A percentile compares a stretch with the other conserved stretches of the same genome.
phyloP scores from a whole-genome alignment of 1,284 basidiomycete genomes.

The Neolentinus lepideus region DNA sequence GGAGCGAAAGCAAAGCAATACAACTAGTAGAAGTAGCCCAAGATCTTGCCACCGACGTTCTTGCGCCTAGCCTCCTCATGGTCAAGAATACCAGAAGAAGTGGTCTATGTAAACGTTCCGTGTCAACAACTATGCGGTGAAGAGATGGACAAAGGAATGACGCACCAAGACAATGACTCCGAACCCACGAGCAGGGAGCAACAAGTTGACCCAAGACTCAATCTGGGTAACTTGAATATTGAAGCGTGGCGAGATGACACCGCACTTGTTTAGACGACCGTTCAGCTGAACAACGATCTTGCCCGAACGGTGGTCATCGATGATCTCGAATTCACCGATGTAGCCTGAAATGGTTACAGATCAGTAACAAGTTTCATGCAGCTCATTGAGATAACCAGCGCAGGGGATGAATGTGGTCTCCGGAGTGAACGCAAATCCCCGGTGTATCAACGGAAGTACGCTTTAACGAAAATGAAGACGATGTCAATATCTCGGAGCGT shows the following conservation, averaged over 20 bases:
- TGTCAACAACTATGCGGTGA: background rate
- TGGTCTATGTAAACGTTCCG: slow-evolving; percentile 52
- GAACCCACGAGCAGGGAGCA: slow-evolving; percentile 93
- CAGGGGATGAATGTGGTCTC: slow-evolving; percentile 36
- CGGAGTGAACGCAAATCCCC: slow-evolving; percentile 48
- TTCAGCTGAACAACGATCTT: slow-evolving; percentile 99
- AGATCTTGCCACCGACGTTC: slow-evolving; percentile 90
- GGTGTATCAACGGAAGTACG: slow-evolving; percentile 27
- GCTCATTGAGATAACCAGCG: slow-evolving; percentile 1
- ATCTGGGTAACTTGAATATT: slow-evolving; percentile 94
- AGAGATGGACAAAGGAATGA: slow-evolving; percentile 8
- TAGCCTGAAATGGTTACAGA: slow-evolving; percentile 57
- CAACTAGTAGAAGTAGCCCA: slow-evolving; percentile 78
- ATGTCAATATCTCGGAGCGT: slow-evolving; percentile 57
- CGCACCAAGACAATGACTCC: slow-evolving; percentile 90
- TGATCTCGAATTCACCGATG: slow-evolving; percentile 99
- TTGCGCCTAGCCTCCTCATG: slow-evolving; percentile 99
- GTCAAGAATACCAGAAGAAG: slow-evolving; percentile 97
- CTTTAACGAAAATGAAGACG: slow-evolving; percentile 44
- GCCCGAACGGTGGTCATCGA: slow-evolving; percentile 98
- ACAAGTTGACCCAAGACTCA: slow-evolving; percentile 90
- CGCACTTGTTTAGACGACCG: slow-evolving; percentile 97
- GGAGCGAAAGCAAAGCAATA: background rate
- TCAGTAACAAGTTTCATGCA: slow-evolving; percentile 10
- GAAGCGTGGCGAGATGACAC: slow-evolving; percentile 98